phyloP scores from a whole-genome alignment of 371 early-diverging fungal genomes.

The Catenaria anguillulae region DNA sequence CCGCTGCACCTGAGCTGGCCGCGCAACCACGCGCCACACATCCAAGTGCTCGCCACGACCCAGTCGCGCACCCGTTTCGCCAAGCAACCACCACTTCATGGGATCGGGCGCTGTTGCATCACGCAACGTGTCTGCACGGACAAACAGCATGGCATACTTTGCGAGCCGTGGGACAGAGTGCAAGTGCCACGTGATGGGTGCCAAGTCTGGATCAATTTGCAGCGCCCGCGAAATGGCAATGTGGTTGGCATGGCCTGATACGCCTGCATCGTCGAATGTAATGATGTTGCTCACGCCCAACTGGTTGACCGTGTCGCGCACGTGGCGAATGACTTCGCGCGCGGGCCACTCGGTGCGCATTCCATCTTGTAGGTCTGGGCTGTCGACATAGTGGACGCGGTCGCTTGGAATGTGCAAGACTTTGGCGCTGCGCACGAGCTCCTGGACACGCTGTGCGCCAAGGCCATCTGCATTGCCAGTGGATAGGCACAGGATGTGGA shows the following conservation, averaged over 20 bases:
- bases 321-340: conserved; percentile 32
- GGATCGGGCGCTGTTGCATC: background rate
- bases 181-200: conserved; percentile 29
- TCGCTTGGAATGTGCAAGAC: conserved; percentile 44
- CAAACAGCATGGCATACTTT: conserved; percentile 38
- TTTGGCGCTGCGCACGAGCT: conserved; percentile 50
- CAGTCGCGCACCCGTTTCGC: conserved; percentile 10
- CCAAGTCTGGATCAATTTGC: background rate
- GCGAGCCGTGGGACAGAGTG: conserved; percentile 43
- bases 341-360: conserved; percentile 56
- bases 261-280: conserved; percentile 86
- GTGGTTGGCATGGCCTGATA: conserved; percentile 91
- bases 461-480: conserved; percentile 68
- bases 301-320: conserved; percentile 41
- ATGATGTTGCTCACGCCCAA: conserved; percentile 57
- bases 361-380: conserved; percentile 63
- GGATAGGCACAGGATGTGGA: conserved; percentile 71
- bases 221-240: conserved; percentile 31
- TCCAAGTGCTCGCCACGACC: conserved; percentile 39
- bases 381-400: conserved; percentile 47
- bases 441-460: conserved; percentile 61
- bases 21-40: conserved; percentile 28
- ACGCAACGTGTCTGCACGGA: background rate
- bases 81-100: background rate
- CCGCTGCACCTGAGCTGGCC: conserved; percentile 10